Evolutionary conservation across 2,329 filamentous ascomycete species (phyloP).

Genomic region (Aquanectria penicillioides): DNA sequence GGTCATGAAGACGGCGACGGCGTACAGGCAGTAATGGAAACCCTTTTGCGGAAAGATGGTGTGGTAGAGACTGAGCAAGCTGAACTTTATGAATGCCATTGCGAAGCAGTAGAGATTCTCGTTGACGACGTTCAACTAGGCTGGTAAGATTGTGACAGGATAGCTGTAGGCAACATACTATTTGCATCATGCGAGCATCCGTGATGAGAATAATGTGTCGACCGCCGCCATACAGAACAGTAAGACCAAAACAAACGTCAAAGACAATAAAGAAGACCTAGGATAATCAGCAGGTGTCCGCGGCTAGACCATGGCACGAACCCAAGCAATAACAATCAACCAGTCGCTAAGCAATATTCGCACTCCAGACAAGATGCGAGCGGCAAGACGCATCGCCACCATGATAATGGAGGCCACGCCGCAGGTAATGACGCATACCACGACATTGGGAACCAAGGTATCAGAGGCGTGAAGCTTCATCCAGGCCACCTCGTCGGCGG

Average conservation of each 20-base stretch:
- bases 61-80: not conserved
- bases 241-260: not conserved
- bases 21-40: not conserved
- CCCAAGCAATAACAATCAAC: conserved; percentile 3
- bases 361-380: not conserved
- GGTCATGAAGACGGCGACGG: not conserved
- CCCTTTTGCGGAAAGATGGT: not conserved
- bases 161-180: not conserved
- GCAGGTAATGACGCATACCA: conserved; percentile 3
- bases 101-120: conserved; percentile 3
- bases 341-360: not conserved
- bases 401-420: not conserved
- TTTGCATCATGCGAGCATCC: conserved; percentile 1
- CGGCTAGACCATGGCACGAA: not conserved
- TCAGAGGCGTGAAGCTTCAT: not conserved
- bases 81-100: conserved; percentile 2
- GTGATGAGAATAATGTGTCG: conserved; percentile 1
- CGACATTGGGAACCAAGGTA: not conserved
- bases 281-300: not conserved
- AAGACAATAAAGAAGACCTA: conserved; percentile 4
- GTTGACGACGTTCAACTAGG: conserved; percentile 1
- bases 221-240: not conserved
- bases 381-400: not conserved
- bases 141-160: not conserved
- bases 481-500: not conserved